phyloP scores from a whole-genome alignment of 805 yeast genomes.

The Wickerhamiella nectarea region DNA sequence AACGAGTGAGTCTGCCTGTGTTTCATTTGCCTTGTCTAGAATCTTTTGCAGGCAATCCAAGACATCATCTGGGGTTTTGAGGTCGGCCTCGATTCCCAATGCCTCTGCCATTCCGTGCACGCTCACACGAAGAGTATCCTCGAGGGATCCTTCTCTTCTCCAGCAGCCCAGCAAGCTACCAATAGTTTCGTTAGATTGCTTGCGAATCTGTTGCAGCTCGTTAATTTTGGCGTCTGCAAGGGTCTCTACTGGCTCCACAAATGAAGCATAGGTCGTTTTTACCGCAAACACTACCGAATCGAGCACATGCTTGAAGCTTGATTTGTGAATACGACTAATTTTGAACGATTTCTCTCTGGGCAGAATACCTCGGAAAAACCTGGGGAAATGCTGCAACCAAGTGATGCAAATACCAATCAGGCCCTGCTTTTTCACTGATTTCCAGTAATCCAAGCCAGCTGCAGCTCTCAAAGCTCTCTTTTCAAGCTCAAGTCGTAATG shows the following conservation, averaged over 20 bases:
- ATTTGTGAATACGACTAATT: constrained; percentile 1
- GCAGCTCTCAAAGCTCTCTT: constrained; percentile 15
- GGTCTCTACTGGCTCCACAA: neutral
- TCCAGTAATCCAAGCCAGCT: constrained; percentile 18
- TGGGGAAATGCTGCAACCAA: constrained; percentile 15
- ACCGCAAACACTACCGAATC: neutral
- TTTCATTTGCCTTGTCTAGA: constrained; percentile 10
- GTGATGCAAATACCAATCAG: constrained; percentile 9
- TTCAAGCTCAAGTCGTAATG: constrained; percentile 11
- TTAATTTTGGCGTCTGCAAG: constrained; percentile 1
- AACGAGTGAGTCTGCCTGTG: neutral
- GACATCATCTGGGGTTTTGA: constrained; percentile 10
- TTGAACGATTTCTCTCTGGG: neutral
- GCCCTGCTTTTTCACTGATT: constrained; percentile 5
- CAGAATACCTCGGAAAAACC: neutral
- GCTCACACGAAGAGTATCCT: neutral
- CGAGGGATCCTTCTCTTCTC: neutral
- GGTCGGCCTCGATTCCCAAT: neutral
- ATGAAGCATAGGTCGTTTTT: neutral
- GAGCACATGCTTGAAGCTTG: constrained; percentile 1
- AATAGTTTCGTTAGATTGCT: constrained; percentile 11
- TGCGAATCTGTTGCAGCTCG: constrained; percentile 1
- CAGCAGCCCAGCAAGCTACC: constrained; percentile 13
- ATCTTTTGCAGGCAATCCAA: constrained; percentile 13
- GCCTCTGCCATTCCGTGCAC: constrained; percentile 8